Conservation (phyloP, 1,284 basidiomycete genomes). For the Cerioporus squamosus region DNA sequence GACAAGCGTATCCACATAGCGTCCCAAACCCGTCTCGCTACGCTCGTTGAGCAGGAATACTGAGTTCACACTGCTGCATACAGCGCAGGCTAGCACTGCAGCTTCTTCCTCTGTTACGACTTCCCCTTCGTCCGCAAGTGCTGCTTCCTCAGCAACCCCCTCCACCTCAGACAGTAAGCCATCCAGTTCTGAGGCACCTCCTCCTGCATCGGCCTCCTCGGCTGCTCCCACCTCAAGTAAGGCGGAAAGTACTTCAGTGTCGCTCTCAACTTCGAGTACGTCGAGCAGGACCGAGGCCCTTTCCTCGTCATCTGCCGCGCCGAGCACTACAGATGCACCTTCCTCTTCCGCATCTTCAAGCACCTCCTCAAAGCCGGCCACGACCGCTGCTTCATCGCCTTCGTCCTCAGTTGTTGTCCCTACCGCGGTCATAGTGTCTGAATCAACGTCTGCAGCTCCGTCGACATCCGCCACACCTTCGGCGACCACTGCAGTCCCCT, state of each 20-base stretch:
- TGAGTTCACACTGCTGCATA: background rate
- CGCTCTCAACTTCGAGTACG: background rate
- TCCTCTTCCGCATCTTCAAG: background rate
- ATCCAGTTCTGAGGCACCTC: background rate
- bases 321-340: background rate
- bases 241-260: background rate
- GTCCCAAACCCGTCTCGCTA: background rate
- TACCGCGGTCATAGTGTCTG: background rate
- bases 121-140: constrained; percentile 1
- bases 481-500: background rate
- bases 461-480: background rate
- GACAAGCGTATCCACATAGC: background rate
- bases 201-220: background rate
- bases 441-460: constrained; percentile 10
- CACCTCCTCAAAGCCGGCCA: background rate
- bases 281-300: background rate
- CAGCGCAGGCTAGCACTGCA: constrained; percentile 27
- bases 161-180: background rate
- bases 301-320: background rate
- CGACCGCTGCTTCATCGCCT: background rate
- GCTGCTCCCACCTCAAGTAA: background rate
- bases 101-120: constrained; percentile 14
- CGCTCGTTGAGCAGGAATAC: background rate
- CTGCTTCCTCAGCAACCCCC: background rate
- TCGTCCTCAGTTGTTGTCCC: background rate